A percentile compares a stretch with the other conserved stretches of the same genome.
Conservation (phyloP, 768 basidiomycete species). For the Tricholoma saponaceum region DNA sequence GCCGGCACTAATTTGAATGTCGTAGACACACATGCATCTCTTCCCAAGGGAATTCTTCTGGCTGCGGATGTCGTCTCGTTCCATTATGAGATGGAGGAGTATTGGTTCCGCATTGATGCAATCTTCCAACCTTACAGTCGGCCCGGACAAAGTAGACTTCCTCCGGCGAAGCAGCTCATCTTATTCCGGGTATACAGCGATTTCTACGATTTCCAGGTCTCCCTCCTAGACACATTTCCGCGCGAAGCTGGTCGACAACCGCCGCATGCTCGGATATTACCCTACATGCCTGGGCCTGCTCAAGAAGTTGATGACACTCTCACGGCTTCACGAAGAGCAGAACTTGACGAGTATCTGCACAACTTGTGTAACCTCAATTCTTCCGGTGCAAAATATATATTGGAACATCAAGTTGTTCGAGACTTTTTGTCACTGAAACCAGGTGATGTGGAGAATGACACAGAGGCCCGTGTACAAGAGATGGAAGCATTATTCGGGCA, state of each 20-base stretch:
- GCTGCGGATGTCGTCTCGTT: constrained; percentile 93
- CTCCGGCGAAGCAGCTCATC: constrained; percentile 72
- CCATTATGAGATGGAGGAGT: constrained; percentile 93
- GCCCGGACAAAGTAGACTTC: constrained; percentile 50
- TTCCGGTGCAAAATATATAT: constrained; percentile 69
- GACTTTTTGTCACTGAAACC: constrained; percentile 81
- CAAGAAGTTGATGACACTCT: constrained; percentile 79
- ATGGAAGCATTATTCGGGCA: constrained; percentile 49
- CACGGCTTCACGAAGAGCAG: constrained; percentile 73
- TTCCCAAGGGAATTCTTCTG: constrained; percentile 82
- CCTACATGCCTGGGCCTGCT: constrained; percentile 96
- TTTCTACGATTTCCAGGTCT: constrained; percentile 96
- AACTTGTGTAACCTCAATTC: constrained; percentile 70
- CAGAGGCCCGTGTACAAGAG: constrained; percentile 55
- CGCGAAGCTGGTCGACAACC: constrained; percentile 83
- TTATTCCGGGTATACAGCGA: constrained; percentile 96
- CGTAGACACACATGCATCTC: constrained; percentile 39
- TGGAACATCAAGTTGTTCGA: constrained; percentile 77
- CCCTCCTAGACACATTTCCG: constrained; percentile 82
- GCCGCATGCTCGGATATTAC: constrained; percentile 70
- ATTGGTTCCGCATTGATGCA: constrained; percentile 95
- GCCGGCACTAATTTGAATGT: constrained; percentile 23
- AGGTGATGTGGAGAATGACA: constrained; percentile 76
- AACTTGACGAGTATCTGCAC: constrained; percentile 86
- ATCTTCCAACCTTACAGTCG: constrained; percentile 79